Percentiles rank a stretch among this genome's conserved stretches.
Evolutionary conservation across 257 asterid species (phyloP).

Genomic region (Forsythia viridissima): DNA sequence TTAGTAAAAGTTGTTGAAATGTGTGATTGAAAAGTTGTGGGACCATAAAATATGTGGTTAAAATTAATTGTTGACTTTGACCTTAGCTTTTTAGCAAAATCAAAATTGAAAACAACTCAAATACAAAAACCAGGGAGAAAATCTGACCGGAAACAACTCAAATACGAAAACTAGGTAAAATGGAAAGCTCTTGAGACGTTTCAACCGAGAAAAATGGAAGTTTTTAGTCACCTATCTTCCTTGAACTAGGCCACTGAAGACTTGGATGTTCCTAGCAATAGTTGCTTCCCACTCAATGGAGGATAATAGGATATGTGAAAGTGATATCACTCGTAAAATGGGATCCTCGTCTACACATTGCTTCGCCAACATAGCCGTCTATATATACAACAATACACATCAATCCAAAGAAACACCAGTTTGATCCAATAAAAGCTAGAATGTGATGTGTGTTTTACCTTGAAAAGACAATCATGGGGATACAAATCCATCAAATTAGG

Average conservation of each 20-base stretch:
- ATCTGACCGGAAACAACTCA: too few relatives aligned
- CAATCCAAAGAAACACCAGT: background rate
- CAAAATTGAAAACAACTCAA: too few relatives aligned
- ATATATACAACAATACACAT: background rate
- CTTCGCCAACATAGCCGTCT: conserved; percentile 87
- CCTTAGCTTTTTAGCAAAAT: too few relatives aligned
- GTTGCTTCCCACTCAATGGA: conserved; percentile 99
- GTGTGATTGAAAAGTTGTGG: too few relatives aligned
- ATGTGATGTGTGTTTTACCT: conserved; percentile 46
- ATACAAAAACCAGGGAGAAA: too few relatives aligned
- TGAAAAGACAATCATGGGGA: conserved; percentile 91
- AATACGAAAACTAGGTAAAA: background rate
- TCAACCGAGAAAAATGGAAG: background rate
- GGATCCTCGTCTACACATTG: conserved; percentile 96
- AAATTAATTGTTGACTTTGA: too few relatives aligned
- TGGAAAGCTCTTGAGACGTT: background rate
- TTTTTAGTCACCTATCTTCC: conserved; percentile 56
- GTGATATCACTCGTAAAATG: conserved; percentile 78
- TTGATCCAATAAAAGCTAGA: conserved; percentile 1
- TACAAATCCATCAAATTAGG: conserved; percentile 77
- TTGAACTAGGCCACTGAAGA: conserved; percentile 95
- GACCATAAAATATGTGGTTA: too few relatives aligned
- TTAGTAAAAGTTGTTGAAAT: too few relatives aligned
- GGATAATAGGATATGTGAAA: conserved; percentile 83
- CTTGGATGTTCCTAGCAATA: conserved; percentile 96